Percentiles rank a stretch among this genome's conserved stretches.
Conservation (phyloP, 2,329 filamentous ascomycete genomes). For the Gremmenia infestans region DNA sequence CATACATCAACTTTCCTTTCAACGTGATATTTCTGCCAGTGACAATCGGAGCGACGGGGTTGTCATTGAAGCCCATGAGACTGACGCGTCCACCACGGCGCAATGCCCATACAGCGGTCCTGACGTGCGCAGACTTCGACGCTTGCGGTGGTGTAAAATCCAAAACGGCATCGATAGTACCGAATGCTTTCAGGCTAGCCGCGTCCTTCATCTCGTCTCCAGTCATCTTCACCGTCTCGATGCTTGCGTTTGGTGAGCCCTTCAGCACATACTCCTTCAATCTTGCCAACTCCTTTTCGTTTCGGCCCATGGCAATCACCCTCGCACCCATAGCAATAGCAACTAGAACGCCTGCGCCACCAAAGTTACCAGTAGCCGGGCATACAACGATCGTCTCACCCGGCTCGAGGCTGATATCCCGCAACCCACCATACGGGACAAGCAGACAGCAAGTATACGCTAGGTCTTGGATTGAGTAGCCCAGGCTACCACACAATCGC, state of each 20-base stretch:
- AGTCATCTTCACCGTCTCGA: constrained; percentile 1
- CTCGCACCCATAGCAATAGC: constrained; percentile 44
- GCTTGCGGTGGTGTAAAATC: background rate
- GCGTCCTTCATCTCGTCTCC: background rate
- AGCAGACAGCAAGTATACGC: constrained; percentile 30
- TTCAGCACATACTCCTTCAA: background rate
- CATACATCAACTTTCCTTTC: constrained; percentile 4
- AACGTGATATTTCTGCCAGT: background rate
- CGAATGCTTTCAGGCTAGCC: background rate
- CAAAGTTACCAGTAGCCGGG: constrained; percentile 44
- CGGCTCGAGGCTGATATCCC: constrained; percentile 37
- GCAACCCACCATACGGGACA: constrained; percentile 43
- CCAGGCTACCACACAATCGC: constrained; percentile 26
- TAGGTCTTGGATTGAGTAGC: constrained; percentile 38
- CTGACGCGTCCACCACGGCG: background rate
- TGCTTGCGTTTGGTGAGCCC: background rate
- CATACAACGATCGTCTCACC: constrained; percentile 43
- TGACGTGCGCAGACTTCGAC: background rate
- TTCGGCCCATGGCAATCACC: constrained; percentile 46
- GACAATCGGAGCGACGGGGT: background rate
- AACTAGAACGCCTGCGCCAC: constrained; percentile 39
- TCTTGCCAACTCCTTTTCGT: constrained; percentile 18
- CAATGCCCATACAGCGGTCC: background rate
- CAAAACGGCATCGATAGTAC: background rate
- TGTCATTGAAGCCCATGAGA: background rate